A percentile compares a stretch with the other conserved stretches of the same genome.
Conservation (phyloP, 2,329 filamentous ascomycete species). For the Fusarium clavum region DNA sequence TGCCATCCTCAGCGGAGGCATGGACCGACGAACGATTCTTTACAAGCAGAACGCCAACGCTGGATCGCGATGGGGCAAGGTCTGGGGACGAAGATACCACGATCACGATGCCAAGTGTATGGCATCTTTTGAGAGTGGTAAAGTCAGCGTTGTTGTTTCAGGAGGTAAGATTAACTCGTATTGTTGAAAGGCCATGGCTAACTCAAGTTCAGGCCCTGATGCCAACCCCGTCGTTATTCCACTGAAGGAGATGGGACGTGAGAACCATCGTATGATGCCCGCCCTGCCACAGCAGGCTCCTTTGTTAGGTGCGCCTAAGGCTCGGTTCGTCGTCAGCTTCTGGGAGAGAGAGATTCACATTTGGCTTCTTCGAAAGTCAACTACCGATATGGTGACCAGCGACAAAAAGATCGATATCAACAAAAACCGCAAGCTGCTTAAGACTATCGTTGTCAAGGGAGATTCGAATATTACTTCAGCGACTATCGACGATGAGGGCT, state of each 20-base stretch:
- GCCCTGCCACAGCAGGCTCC: constrained; percentile 83
- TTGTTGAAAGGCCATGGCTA: background rate
- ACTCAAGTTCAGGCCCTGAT: constrained; percentile 74
- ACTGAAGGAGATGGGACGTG: constrained; percentile 77
- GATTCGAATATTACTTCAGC: constrained; percentile 87
- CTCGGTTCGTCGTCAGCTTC: constrained; percentile 86
- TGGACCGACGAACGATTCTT: constrained; percentile 87
- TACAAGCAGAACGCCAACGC: constrained; percentile 76
- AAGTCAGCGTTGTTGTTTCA: constrained; percentile 88
- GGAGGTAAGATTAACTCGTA: constrained; percentile 73
- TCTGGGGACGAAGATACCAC: constrained; percentile 88
- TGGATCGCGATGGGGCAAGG: constrained; percentile 80
- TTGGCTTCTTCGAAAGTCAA: constrained; percentile 70
- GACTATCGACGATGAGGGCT: constrained; percentile 76
- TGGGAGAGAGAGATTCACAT: constrained; percentile 90
- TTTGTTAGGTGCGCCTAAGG: constrained; percentile 76
- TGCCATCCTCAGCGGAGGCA: constrained; percentile 87
- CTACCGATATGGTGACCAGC: constrained; percentile 59
- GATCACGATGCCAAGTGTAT: constrained; percentile 95
- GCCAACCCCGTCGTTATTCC: constrained; percentile 85
- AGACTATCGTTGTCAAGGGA: constrained; percentile 75
- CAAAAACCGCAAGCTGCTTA: constrained; percentile 73
- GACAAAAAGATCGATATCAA: constrained; percentile 58
- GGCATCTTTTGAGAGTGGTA: constrained; percentile 86
- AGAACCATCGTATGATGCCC: constrained; percentile 85